These are phyloP conservation scores for Malassezia caprae DNA, from an alignment of 1,284 basidiomycete species.

Conservation along the genomic window DNA sequence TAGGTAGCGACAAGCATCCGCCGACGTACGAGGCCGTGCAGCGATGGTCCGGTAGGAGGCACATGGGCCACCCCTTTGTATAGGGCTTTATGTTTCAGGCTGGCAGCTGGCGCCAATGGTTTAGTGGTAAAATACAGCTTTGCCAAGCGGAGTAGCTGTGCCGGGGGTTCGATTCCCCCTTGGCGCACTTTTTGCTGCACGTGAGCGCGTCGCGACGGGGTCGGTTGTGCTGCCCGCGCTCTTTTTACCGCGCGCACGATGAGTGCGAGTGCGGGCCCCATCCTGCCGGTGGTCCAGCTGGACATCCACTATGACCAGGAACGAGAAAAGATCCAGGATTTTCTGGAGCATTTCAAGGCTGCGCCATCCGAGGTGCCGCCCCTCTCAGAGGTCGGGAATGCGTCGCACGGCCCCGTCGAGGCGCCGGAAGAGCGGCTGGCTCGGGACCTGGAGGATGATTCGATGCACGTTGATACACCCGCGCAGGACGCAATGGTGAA, in stretches of 20 bases:
- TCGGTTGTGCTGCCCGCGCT: background rate
- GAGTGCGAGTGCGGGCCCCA: conserved; percentile 19
- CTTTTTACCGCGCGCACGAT: conserved; percentile 5
- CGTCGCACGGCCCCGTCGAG: conserved; percentile 16
- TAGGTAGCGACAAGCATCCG: background rate
- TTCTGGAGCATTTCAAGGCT: conserved; percentile 38
- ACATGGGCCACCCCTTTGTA: no score
- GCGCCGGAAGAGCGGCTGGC: conserved; percentile 17
- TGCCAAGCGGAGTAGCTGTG: conserved; percentile 21
- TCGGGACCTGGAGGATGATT: conserved; percentile 11
- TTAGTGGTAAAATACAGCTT: conserved; percentile 25
- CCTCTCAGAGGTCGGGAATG: conserved; percentile 13
- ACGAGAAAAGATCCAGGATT: conserved; percentile 40
- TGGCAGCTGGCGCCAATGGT: conserved; percentile 22
- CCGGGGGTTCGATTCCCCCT: conserved; percentile 24
- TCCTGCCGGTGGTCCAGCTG: conserved; percentile 54
- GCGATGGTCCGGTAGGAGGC: no score
- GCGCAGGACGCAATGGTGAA: conserved; percentile 38
- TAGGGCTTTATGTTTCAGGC: no score
- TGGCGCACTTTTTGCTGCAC: conserved; percentile 18
- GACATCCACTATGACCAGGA: conserved; percentile 54
- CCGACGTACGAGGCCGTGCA: background rate
- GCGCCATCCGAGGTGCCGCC: conserved; percentile 20
- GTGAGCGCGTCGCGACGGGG: background rate
- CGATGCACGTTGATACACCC: conserved; percentile 7